A percentile compares a stretch with the other conserved stretches of the same genome.
phyloP scores from a whole-genome alignment of 163 green algal genomes.

The Chlorella variabilis region DNA sequence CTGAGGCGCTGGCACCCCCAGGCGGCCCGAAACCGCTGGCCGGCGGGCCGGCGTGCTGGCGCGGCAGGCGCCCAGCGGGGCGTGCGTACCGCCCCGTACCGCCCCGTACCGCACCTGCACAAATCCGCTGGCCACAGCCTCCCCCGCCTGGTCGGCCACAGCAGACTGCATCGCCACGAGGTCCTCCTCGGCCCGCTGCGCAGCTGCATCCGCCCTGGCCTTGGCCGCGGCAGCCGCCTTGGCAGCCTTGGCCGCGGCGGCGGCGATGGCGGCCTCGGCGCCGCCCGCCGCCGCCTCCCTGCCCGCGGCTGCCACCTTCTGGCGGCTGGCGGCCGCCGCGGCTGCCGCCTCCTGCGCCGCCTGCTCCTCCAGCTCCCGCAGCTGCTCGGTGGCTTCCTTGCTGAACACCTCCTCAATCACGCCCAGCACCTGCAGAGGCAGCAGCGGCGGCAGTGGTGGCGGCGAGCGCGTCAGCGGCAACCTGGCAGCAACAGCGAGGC shows the following conservation, averaged over 20 bases:
- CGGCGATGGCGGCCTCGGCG: not conserved
- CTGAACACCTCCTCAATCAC: constrained; percentile 36
- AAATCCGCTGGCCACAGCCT: constrained; percentile 9
- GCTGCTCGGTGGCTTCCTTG: constrained; percentile 21
- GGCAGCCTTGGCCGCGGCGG: not conserved
- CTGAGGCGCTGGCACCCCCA: too few species aligned
- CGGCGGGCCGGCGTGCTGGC: too few species aligned
- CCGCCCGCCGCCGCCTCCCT: not conserved
- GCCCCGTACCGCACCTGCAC: constrained; percentile 6
- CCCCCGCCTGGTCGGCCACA: constrained; percentile 9
- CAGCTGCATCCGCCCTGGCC: not conserved
- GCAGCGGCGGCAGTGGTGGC: not conserved
- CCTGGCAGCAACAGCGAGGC: too few species aligned
- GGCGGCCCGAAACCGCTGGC: too few species aligned
- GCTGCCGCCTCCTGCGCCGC: not conserved
- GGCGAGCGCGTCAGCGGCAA: too few species aligned
- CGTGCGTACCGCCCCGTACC: too few species aligned
- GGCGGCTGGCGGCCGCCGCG: not conserved
- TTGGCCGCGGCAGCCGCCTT: not conserved
- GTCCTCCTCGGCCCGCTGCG: not conserved
- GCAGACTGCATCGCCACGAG: constrained; percentile 8
- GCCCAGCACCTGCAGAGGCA: constrained; percentile 22
- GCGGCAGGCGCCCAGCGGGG: too few species aligned
- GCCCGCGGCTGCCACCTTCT: not conserved
- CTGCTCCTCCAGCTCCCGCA: constrained; percentile 4